phyloP scores from a whole-genome alignment of 2,329 filamentous ascomycete genomes.

The Nannizzia gypsea region DNA sequence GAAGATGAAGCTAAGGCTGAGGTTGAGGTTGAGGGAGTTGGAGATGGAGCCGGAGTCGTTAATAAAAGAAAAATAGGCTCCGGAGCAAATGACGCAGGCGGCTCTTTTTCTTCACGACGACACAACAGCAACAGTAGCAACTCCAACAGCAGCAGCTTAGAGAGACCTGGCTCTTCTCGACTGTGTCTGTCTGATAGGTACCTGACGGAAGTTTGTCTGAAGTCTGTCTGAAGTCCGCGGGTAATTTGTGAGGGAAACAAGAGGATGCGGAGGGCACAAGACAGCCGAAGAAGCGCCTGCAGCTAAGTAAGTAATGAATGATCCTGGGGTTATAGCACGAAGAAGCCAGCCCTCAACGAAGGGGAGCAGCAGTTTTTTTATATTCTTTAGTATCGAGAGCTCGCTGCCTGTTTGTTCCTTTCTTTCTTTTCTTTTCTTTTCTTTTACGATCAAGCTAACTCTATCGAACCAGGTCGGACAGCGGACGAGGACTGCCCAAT shows the following conservation, averaged over 20 bases:
- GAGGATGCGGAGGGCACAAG: not conserved
- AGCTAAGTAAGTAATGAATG: not conserved
- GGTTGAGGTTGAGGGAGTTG: too few species aligned
- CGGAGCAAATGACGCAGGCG: conserved; percentile 1
- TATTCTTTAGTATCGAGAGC: not conserved
- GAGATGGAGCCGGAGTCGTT: too few species aligned
- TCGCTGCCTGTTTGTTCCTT: too few species aligned
- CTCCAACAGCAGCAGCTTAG: too few species aligned
- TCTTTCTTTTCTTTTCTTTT: not conserved
- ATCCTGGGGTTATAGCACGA: not conserved
- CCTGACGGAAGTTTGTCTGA: not conserved
- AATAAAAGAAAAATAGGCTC: too few species aligned
- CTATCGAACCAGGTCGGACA: not conserved
- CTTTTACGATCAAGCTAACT: not conserved
- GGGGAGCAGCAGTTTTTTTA: not conserved
- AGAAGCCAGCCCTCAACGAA: not conserved
- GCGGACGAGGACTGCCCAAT: not conserved
- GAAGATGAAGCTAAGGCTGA: too few species aligned
- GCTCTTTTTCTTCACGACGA: not conserved
- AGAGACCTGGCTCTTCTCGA: not conserved
- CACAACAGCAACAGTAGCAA: too few species aligned
- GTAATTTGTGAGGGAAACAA: too few species aligned
- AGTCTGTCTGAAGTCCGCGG: too few species aligned
- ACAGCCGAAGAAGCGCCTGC: not conserved
- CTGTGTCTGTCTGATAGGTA: not conserved